Base-by-base conservation (phyloP, 495 filamentous ascomycete genomes). In the Hapsidospora chrysogenum region DNA sequence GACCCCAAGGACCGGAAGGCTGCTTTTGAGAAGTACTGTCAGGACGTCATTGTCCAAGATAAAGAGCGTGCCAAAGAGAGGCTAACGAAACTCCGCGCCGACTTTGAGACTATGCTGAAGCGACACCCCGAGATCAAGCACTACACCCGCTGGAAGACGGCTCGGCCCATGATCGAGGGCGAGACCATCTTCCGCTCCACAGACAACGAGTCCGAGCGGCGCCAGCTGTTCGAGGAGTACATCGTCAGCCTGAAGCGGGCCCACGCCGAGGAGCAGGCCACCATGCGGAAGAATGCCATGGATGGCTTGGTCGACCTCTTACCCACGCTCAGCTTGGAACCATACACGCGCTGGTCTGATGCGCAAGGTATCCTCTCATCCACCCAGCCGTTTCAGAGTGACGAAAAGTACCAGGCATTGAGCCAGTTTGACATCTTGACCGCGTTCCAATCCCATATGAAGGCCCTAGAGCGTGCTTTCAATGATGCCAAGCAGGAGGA, bases 111-210 rank as follows among this genome's bases (percentile, higher is more conserved):
- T 36, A 99, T 99, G 89, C 66, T 96, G 44, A 83, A 78, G 54
- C 86, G 85, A 41, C 92, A 96, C 55, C 84, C 86, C 47, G 89
- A 96, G 61, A 96, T 99, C 52, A 92, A 87, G 58, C 76, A 93
- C 45, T 96, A 93, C 57, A 95, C 86, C 39, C 80, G 86, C 37
- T 97, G 92, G 92, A 95, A 83, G 67, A 95, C 81, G 20, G 86
- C 86, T 38, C 77, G 82, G 28, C 85, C 85, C 13, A 93, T 93
- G 33, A 89, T 97, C 48, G 82, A 95, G 56, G 80, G 79, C 33
- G 89, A 97, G 63, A 85, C 83, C 17, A 92, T 87, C 38, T 97
- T 95, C 62, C 76, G 84, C 40, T 84, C 85, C 21, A 84, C 86
- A 23, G 78, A 78, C 46, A 70, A 89, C 49, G 89, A 97, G 43